Evolutionary conservation across 2,329 filamentous ascomycete genomes (phyloP).

Genomic region (Dryadomyces sulphureus): DNA sequence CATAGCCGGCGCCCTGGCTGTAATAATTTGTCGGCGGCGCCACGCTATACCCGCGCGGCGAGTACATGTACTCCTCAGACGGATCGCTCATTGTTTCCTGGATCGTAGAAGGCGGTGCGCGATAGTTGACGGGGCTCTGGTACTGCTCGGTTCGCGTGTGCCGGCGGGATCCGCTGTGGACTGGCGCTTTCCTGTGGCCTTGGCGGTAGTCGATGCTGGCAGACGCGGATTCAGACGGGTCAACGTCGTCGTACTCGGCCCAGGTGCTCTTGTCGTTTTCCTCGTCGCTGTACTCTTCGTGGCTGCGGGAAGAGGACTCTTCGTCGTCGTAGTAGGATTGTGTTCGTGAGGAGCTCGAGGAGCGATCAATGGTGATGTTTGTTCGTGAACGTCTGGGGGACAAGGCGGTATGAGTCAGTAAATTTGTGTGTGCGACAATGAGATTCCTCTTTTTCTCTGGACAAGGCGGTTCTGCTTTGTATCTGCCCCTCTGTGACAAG

Average conservation of each 20-base stretch:
- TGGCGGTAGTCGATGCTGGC: constrained; percentile 20
- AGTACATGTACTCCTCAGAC: constrained; percentile 38
- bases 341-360: constrained; percentile 14
- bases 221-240: constrained; percentile 41
- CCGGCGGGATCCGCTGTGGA: constrained; percentile 23
- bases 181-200: constrained; percentile 20
- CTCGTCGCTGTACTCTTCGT: constrained; percentile 15
- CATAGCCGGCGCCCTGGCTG: constrained; percentile 19
- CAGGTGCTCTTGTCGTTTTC: constrained; percentile 12
- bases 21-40: constrained; percentile 15
- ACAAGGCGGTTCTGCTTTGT: neutral
- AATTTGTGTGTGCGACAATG: no score
- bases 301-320: constrained; percentile 20
- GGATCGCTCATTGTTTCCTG: constrained; percentile 43
- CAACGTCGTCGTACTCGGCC: constrained; percentile 19
- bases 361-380: constrained; percentile 8
- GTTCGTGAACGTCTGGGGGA: constrained; percentile 3
- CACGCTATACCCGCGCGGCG: constrained; percentile 19
- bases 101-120: constrained; percentile 18
- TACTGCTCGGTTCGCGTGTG: constrained; percentile 22
- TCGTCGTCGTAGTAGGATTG: constrained; percentile 20
- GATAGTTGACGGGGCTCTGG: constrained; percentile 13
- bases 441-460: neutral
- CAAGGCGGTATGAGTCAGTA: no score
- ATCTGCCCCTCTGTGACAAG: neutral